A percentile compares a stretch with the other conserved stretches of the same genome.
phyloP scores from a whole-genome alignment of 2,329 filamentous ascomycete species.

The Chrysoporthe deuterocubensis region DNA sequence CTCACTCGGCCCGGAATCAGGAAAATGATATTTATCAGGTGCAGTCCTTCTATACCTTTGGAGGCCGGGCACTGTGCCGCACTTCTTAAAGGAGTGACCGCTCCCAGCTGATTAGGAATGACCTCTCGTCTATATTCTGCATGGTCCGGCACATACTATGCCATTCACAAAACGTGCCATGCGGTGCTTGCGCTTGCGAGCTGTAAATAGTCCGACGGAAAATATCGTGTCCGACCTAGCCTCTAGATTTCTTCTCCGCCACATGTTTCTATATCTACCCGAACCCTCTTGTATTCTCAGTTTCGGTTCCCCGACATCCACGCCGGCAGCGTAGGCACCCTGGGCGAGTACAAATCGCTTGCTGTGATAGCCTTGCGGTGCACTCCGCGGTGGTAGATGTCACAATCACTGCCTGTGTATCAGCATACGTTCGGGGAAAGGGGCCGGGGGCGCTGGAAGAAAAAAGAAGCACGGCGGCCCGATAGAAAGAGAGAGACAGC shows the following conservation, averaged over 20 bases:
- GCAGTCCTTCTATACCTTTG: not conserved
- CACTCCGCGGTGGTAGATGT: slow-evolving; percentile 3
- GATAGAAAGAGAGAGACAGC: not conserved
- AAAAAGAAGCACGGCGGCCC: accelerated
- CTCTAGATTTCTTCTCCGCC: not conserved
- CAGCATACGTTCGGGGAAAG: too few relatives aligned
- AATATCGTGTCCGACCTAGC: not conserved
- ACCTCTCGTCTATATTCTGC: too few relatives aligned
- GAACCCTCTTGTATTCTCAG: too few relatives aligned
- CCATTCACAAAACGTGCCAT: too few relatives aligned
- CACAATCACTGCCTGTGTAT: not conserved
- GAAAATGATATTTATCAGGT: not conserved
- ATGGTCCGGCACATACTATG: too few relatives aligned
- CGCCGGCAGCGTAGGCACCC: slow-evolving; percentile 19
- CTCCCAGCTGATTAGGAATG: too few relatives aligned
- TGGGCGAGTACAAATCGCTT: slow-evolving; percentile 14
- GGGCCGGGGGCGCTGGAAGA: too few relatives aligned
- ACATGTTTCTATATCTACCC: not conserved
- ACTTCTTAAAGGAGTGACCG: too few relatives aligned
- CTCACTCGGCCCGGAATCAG: too few relatives aligned
- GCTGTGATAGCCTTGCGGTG: slow-evolving; percentile 20
- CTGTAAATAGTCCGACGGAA: not conserved
- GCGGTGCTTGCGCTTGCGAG: not conserved
- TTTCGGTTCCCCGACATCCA: slow-evolving; percentile 29
- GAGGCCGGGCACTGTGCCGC: not conserved